Percentiles rank a stretch among this genome's conserved stretches.
Conservation (phyloP, 352 stramenopile species). For the Phytopythium boreale region DNA sequence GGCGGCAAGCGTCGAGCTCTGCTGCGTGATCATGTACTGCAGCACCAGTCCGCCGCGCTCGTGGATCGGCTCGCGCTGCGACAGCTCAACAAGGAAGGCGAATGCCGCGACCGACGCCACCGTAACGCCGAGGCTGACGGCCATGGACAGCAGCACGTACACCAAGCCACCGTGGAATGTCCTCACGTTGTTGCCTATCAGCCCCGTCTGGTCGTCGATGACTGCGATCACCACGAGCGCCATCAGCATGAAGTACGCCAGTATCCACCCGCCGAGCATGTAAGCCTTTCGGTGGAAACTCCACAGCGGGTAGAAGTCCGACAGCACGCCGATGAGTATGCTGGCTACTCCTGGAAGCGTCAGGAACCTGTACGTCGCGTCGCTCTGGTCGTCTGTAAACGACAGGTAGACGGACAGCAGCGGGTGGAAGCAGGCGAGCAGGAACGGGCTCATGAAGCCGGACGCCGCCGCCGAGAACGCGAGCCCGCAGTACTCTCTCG, state of each 20-base stretch:
- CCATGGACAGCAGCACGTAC: constrained; percentile 77
- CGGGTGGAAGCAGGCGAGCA: constrained; percentile 58
- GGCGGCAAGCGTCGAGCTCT: constrained; percentile 40
- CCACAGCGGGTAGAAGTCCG: constrained; percentile 77
- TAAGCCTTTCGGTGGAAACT: constrained; percentile 77
- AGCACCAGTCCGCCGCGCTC: constrained; percentile 61
- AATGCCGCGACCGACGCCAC: constrained; percentile 56
- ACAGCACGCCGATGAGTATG: constrained; percentile 77
- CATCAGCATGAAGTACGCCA: constrained; percentile 69
- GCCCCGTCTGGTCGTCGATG: constrained; percentile 39
- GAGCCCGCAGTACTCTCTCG: constrained; percentile 55
- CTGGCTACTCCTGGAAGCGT: constrained; percentile 53
- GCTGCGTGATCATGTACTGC: constrained; percentile 62
- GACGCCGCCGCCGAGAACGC: constrained; percentile 48
- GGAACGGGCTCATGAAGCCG: constrained; percentile 69
- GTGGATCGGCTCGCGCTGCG: constrained; percentile 74
- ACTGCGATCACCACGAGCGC: constrained; percentile 58
- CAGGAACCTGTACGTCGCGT: constrained; percentile 50
- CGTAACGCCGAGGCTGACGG: constrained; percentile 54
- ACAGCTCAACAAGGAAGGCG: constrained; percentile 71
- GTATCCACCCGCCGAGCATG: constrained; percentile 70
- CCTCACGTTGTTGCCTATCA: constrained; percentile 36
- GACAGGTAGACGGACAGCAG: constrained; percentile 57
- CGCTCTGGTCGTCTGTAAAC: constrained; percentile 40
- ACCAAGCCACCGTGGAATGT: constrained; percentile 56